Evolutionary conservation across 768 basidiomycete species (phyloP), one percentile per base, ranked within the genome.

Genomic region (Kwoniella dendrophila): DNA sequence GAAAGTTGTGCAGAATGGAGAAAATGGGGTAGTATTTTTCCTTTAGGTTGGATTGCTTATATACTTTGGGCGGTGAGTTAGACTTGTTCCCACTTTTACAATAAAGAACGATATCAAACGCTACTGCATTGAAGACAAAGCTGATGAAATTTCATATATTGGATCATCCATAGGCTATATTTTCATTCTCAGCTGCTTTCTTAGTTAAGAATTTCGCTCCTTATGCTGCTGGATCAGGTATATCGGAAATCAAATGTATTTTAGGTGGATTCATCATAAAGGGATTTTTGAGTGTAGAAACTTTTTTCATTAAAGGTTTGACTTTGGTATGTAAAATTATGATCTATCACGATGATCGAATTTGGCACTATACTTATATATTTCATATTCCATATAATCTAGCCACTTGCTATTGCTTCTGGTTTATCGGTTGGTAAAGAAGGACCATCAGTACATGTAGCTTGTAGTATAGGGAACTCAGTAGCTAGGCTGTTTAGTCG

Each of bases 211-310:
- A 86, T 8, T 85, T 94, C 71, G 94, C 95, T 8, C 93, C 87
- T 56, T 95, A 95, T 78, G 94, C 96, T 14, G 96, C 96, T 20
- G 94, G 96, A 4, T 97, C 94, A 61, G 96, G 96, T 52, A 98
- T 99, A 49, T 92, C 94, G 22, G 96, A 99, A 80, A 97, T 99
- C 80, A 99, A 98, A 74, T 96, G 92, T 75, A 97, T 98, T 69
- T 82, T 99, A 30, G 91, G 90, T 8, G 96, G 96, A 3, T 99
- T 99, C 80, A 84, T 94, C 69, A 97, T 99, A 90, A 88, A 96
- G 78, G 92, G 93, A 0, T 99, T 89, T 79, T 83, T 98, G 34
- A 89, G 92, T 14, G 86, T 88, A 63, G 86, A 88, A 75, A 98
- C 96, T 1, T 88, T 97, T 67, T 83, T 88, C 63, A 90, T 98